These are phyloP conservation scores for Mycena sp. DNA, from an alignment of 1,284 basidiomycete species.

Conservation along the genomic window DNA sequence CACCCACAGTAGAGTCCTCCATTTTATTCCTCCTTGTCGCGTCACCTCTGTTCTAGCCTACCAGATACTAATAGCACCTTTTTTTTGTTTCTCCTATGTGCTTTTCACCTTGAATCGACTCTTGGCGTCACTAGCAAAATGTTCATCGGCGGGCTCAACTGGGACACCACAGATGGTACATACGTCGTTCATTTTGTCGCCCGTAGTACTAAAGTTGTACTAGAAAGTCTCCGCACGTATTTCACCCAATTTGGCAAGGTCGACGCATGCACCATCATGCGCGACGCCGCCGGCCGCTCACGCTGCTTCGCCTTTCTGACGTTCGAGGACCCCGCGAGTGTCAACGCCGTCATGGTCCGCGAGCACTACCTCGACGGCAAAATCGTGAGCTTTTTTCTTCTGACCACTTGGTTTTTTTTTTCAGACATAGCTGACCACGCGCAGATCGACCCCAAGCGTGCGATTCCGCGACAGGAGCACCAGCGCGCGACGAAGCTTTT, in stretches of 20 bases:
- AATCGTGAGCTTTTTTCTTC: constrained; percentile 68
- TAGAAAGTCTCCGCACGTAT: constrained; percentile 76
- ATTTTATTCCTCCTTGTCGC: constrained; percentile 62
- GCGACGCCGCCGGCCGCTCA: constrained; percentile 89
- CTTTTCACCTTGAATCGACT: constrained; percentile 31
- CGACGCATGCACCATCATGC: constrained; percentile 95
- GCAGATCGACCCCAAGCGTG: constrained; percentile 98
- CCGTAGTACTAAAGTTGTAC: constrained; percentile 49
- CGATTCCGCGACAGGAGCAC: constrained; percentile 95
- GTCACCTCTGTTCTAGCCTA: constrained; percentile 74
- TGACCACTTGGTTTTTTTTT: constrained; percentile 8
- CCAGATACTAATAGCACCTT: constrained; percentile 40
- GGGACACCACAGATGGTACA: constrained; percentile 97
- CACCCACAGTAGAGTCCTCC: constrained; percentile 75
- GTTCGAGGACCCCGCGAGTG: constrained; percentile 87
- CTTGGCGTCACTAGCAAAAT: constrained; percentile 81
- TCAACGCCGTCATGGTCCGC: constrained; percentile 89
- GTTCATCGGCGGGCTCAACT: constrained; percentile 97
- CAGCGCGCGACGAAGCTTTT: constrained; percentile 94
- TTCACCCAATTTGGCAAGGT: constrained; percentile 83
- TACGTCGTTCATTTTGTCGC: constrained; percentile 77
- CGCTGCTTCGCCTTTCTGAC: constrained; percentile 96
- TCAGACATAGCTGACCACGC: too few species aligned
- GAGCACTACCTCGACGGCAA: constrained; percentile 95
- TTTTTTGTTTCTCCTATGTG: constrained; percentile 38